Percentiles rank a stretch among this genome's conserved stretches.
Evolutionary conservation across 805 yeast species (phyloP).

Genomic region (Yamadazyma nakazawae): DNA sequence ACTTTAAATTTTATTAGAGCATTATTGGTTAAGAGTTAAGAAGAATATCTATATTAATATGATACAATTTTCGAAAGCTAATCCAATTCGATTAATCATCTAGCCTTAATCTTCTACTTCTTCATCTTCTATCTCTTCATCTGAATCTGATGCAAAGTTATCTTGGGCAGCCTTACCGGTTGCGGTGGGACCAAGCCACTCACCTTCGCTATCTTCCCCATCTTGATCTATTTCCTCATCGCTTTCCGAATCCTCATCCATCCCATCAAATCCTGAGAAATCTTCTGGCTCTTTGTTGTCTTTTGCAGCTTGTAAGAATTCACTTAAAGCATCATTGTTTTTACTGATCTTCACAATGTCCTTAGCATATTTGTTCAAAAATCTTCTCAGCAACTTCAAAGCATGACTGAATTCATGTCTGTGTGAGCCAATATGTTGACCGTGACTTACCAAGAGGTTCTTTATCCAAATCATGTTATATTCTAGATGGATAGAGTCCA

Average conservation of each 20-base stretch:
- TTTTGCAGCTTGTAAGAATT: conserved; percentile 43
- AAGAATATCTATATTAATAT: no score
- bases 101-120: no score
- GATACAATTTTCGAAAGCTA: no score
- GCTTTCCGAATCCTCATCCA: conserved; percentile 29
- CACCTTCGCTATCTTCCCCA: conserved; percentile 21
- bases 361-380: conserved; percentile 69
- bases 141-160: conserved; percentile 22
- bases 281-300: conserved; percentile 21
- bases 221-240: conserved; percentile 28
- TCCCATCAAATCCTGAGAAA: conserved; percentile 21
- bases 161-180: conserved; percentile 30
- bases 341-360: conserved; percentile 58
- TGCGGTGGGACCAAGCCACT: conserved; percentile 26
- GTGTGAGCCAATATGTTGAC: conserved; percentile 63
- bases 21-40: no score
- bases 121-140: not conserved
- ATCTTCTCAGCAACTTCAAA: conserved; percentile 69
- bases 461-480: conserved; percentile 81
- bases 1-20: no score
- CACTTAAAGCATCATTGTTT: conserved; percentile 52
- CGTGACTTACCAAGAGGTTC: conserved; percentile 66
- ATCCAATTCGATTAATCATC: no score
- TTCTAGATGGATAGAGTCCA: conserved; percentile 80
- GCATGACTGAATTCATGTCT: conserved; percentile 62